These are phyloP conservation scores for Trichoderma semiorbis DNA, from an alignment of 2,329 filamentous ascomycete genomes.

Conservation along the genomic window DNA sequence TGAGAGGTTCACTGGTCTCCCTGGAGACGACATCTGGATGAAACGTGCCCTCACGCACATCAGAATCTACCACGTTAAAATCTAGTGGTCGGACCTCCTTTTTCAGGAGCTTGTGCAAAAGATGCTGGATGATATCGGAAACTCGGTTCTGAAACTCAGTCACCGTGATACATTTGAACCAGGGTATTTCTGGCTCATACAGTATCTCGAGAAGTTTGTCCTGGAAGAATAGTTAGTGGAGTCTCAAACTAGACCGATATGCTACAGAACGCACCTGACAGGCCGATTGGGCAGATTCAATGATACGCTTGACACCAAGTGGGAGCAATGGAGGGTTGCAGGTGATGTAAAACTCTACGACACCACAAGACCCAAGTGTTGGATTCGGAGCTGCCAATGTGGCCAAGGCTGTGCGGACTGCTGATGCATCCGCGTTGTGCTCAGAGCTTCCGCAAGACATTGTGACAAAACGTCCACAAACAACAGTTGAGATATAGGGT, in stretches of 20 bases:
- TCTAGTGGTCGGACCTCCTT: neutral
- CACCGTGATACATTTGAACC: slow-evolving; percentile 33
- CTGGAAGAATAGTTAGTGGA: neutral
- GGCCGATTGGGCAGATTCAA: slow-evolving; percentile 21
- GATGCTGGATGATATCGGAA: slow-evolving; percentile 21
- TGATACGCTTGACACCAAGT: slow-evolving; percentile 29
- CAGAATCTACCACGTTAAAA: slow-evolving; percentile 19
- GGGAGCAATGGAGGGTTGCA: slow-evolving; percentile 35
- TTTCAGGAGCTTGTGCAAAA: slow-evolving; percentile 20
- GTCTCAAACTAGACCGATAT: neutral
- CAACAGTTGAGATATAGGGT: neutral
- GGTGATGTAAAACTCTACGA: slow-evolving; percentile 33
- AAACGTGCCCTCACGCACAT: neutral
- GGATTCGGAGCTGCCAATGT: neutral
- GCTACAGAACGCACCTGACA: neutral
- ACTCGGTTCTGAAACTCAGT: slow-evolving; percentile 18
- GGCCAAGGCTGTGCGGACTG: neutral
- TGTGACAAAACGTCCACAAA: neutral
- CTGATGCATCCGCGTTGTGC: neutral
- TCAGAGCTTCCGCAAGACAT: neutral
- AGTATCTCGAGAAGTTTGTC: slow-evolving; percentile 31
- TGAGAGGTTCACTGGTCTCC: slow-evolving; percentile 15
- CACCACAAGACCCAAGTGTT: neutral
- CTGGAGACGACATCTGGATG: slow-evolving; percentile 24
- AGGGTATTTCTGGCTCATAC: slow-evolving; percentile 35